Base-by-base conservation (phyloP, 192 early-diverging fungal species). In the Rhizophagus clarus region DNA sequence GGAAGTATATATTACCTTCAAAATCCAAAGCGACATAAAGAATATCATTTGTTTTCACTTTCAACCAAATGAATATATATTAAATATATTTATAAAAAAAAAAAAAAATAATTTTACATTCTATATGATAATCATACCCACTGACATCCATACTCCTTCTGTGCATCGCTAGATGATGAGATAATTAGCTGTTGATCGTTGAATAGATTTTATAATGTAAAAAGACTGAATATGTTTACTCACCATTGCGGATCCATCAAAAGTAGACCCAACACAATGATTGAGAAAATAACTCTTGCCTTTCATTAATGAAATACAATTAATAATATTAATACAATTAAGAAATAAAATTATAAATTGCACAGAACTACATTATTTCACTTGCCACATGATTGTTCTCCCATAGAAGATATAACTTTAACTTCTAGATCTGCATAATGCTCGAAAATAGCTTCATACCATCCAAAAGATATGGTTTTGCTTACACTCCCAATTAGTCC, bases 21-120 rank as follows among this genome's bases (percentile, higher is more conserved):
- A 81, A 81, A 63, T 81, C 80, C 62, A 81, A 62, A 14, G 74
- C 80, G 3, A 81, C 80, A 76, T 81, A 81, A 34, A 81, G 73
- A 47, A 56, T 76, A 10, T 81, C 66, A 8, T 73, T 61, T 6
- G 66, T 32, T 68, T 49, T 68, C 6, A 69, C 76, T 78, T 67
- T 12, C 42, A 69, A 47, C 24, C 26, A 32, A 26, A 73, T 73
- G 24, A 49, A 51, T 73, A 28, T 31, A 11, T 28, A 26, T 73
- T 24, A 4, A 56, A n/a, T n/a, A 51, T 24, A 47, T 56, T 10
- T 45, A 11, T 45, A 29, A 5, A 29, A 2, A 15, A 29, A 37
- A 6, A 12, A 28, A 15, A 26, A 15, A 56, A 56, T 26, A 5
- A 32, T 45, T 22, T 14, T 29, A 47, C 56, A 1, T 4, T 14